phyloP scores from a whole-genome alignment of 2,329 filamentous ascomycete genomes.

The Xenoacremonium recifei region DNA sequence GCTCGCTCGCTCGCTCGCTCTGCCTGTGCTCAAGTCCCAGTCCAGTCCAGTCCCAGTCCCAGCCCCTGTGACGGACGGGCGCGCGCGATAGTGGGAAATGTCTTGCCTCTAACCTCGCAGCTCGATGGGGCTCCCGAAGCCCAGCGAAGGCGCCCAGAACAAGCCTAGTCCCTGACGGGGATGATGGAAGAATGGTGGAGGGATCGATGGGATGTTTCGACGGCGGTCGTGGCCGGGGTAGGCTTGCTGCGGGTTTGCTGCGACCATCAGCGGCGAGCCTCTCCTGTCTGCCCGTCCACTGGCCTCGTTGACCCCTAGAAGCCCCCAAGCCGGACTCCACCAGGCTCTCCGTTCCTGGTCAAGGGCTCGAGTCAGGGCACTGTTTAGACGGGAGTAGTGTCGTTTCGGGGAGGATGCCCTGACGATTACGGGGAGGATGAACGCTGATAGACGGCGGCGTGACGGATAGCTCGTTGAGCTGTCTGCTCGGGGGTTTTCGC shows the following conservation, averaged over 20 bases:
- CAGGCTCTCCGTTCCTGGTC: constrained; percentile 24
- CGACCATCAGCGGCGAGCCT: constrained; percentile 5
- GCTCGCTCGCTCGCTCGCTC: not conserved
- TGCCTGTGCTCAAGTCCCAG: too few relatives aligned
- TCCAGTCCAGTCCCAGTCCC: too few relatives aligned
- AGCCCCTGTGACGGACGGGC: constrained; percentile 1
- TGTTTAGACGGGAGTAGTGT: constrained; percentile 10
- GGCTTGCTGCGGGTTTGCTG: constrained; percentile 12
- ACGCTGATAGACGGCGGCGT: not conserved
- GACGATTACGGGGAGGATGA: constrained; percentile 11
- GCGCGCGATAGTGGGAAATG: constrained; percentile 3
- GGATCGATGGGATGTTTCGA: constrained; percentile 22
- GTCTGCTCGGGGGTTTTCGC: too few relatives aligned
- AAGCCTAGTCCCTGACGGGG: constrained; percentile 9
- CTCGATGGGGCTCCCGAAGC: not conserved
- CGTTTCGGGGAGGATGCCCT: constrained; percentile 13
- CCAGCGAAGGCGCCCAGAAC: not conserved
- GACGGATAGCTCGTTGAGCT: too few relatives aligned
- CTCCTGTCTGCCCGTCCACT: not conserved
- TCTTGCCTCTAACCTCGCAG: not conserved
- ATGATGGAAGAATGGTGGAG: constrained; percentile 12
- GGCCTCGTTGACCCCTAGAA: not conserved
- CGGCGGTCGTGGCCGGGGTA: constrained; percentile 15
- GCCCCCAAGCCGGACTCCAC: constrained; percentile 11
- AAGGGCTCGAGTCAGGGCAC: constrained; percentile 26